phyloP scores from a whole-genome alignment of 148 eudicot species.

The Euryodendron excelsum region DNA sequence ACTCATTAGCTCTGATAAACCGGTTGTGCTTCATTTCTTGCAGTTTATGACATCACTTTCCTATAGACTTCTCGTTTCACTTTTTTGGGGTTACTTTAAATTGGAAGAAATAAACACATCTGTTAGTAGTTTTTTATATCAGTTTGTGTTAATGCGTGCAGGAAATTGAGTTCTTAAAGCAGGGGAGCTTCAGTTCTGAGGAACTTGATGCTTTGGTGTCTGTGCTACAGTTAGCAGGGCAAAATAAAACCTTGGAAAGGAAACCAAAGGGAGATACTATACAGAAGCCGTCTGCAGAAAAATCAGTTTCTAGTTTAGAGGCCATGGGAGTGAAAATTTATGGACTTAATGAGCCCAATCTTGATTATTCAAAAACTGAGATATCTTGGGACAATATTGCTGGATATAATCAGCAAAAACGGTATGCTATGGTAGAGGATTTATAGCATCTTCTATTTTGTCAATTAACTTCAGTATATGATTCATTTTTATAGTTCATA shows the following conservation, averaged over 20 bases:
- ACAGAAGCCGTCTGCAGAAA: slow-evolving; percentile 46
- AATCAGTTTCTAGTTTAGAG: slow-evolving; percentile 76
- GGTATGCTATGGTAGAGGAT: slow-evolving; percentile 39
- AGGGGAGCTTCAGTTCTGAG: slow-evolving; percentile 58
- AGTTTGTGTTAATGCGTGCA: slow-evolving; percentile 20
- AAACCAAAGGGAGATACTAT: slow-evolving; percentile 40
- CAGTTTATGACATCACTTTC: neutral
- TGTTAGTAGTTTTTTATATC: neutral
- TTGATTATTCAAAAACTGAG: slow-evolving; percentile 37
- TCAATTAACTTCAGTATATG: neutral
- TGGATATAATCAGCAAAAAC: slow-evolving; percentile 86
- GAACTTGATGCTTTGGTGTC: slow-evolving; percentile 94
- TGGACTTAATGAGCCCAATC: slow-evolving; percentile 56
- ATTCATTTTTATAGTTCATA: neutral
- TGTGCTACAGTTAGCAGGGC: slow-evolving; percentile 65
- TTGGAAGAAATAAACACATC: neutral
- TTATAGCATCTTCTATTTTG: neutral
- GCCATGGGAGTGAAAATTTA: slow-evolving; percentile 89
- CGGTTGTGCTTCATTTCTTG: slow-evolving; percentile 40
- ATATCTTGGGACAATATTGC: slow-evolving; percentile 98
- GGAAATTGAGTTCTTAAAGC: slow-evolving; percentile 94
- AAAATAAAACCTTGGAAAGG: slow-evolving; percentile 39
- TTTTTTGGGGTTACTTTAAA: neutral
- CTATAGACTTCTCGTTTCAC: slow-evolving; percentile 4
- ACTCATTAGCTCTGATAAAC: slow-evolving; percentile 76